Percentiles rank a stretch among this genome's conserved stretches.
These are phyloP conservation scores for Beauveria pseudobassiana DNA, from an alignment of 2,329 filamentous ascomycete genomes.

Conservation along the genomic window DNA sequence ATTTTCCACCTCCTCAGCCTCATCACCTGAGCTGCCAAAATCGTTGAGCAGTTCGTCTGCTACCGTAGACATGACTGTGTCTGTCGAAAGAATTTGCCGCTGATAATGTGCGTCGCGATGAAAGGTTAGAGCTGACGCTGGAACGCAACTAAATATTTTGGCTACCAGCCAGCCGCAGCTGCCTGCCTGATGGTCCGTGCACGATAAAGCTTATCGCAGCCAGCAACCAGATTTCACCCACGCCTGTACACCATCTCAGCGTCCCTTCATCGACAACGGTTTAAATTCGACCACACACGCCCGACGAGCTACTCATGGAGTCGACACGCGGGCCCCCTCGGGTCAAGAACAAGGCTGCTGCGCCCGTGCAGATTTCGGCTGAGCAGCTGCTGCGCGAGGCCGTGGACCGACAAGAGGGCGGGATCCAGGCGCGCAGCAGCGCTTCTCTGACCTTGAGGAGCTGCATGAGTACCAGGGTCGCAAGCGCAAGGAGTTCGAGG, in stretches of 20 bases:
- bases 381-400: slow-evolving; percentile 96
- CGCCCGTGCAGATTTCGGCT: slow-evolving; percentile 85
- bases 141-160: slow-evolving; percentile 8
- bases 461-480: slow-evolving; percentile 95
- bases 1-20: slow-evolving; percentile 56
- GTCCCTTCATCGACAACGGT: neutral
- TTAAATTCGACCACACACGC: neutral
- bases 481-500: slow-evolving; percentile 94
- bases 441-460: slow-evolving; percentile 94
- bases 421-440: slow-evolving; percentile 81
- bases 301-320: slow-evolving; percentile 58
- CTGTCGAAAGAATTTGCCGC: neutral
- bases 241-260: neutral
- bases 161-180: neutral
- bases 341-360: slow-evolving; percentile 98
- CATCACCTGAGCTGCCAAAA: slow-evolving; percentile 57
- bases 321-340: slow-evolving; percentile 80
- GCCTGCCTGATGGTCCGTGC: slow-evolving; percentile 10
- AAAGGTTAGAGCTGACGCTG: neutral
- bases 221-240: slow-evolving; percentile 6
- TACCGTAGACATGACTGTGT: slow-evolving; percentile 66
- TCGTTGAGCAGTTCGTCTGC: slow-evolving; percentile 90
- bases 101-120: slow-evolving; percentile 7
- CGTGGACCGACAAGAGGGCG: slow-evolving; percentile 88
- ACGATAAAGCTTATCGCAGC: slow-evolving; percentile 10